Percentiles rank a stretch among this genome's conserved stretches.
These are phyloP conservation scores for Scutellaria minor DNA, from an alignment of 257 asterid genomes.

Conservation along the genomic window DNA sequence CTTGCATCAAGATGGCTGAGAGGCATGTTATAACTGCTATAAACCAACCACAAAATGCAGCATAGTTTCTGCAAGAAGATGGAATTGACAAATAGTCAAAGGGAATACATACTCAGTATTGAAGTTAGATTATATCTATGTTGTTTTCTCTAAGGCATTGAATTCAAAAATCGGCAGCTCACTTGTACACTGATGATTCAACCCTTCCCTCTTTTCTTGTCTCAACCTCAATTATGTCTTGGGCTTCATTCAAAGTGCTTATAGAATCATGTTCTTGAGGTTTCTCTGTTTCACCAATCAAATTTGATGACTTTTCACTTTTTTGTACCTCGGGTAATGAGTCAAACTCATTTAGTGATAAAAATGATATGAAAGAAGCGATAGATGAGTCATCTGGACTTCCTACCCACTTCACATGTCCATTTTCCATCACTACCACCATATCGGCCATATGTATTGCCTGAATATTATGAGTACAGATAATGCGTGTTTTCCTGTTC, in stretches of 20 bases:
- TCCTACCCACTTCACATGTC: slow-evolving; percentile 80
- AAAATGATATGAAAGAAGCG: slow-evolving; percentile 56
- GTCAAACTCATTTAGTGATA: slow-evolving; percentile 55
- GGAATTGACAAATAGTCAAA: slow-evolving; percentile 30
- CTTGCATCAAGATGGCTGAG: slow-evolving; percentile 94
- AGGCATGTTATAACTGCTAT: slow-evolving; percentile 62
- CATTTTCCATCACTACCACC: slow-evolving; percentile 88
- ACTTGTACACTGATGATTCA: slow-evolving; percentile 80
- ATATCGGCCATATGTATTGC: slow-evolving; percentile 78
- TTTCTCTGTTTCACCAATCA: slow-evolving; percentile 42
- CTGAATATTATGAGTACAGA: slow-evolving; percentile 95
- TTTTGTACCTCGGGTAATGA: slow-evolving; percentile 46
- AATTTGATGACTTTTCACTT: slow-evolving; percentile 34
- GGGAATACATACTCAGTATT: background rate
- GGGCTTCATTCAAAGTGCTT: slow-evolving; percentile 49
- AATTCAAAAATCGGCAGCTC: slow-evolving; percentile 44
- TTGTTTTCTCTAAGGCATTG: background rate
- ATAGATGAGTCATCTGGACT: slow-evolving; percentile 62
- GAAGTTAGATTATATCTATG: background rate
- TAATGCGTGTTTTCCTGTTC: slow-evolving; percentile 76
- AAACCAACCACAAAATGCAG: slow-evolving; percentile 85
- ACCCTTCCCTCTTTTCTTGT: slow-evolving; percentile 88
- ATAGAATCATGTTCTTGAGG: slow-evolving; percentile 48
- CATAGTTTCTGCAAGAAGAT: slow-evolving; percentile 72
- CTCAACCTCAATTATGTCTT: slow-evolving; percentile 65